A percentile compares a stretch with the other conserved stretches of the same genome.
phyloP scores from a whole-genome alignment of 768 basidiomycete species.

The Cystobasidium ongulense region DNA sequence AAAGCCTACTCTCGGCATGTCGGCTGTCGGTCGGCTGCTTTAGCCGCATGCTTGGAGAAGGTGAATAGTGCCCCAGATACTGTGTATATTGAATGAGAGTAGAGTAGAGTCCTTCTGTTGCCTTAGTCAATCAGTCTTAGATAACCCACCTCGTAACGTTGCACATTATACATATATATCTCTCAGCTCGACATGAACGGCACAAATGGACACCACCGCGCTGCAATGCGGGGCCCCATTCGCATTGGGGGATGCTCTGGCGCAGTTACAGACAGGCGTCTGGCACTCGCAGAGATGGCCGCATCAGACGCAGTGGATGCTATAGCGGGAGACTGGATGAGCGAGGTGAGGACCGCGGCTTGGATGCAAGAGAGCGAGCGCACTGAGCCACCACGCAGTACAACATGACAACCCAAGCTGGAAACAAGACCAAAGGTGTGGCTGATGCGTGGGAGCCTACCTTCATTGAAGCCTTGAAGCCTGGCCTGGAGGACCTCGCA shows the following conservation, averaged over 20 bases:
- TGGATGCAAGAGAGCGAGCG: not conserved
- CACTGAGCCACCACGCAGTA: not conserved
- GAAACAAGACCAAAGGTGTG: not conserved
- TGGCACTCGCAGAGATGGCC: not conserved
- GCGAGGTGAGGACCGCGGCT: not conserved
- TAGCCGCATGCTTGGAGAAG: no score
- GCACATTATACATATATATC: no score
- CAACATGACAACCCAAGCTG: not conserved
- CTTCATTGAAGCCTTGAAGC: conserved; percentile 5
- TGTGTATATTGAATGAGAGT: no score
- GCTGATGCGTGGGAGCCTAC: not conserved
- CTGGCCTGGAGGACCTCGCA: not conserved
- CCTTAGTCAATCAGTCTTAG: no score
- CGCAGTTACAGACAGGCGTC: not conserved
- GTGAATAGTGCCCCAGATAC: no score
- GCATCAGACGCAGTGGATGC: not conserved
- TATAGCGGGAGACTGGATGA: conserved; percentile 9
- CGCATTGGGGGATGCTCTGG: conserved; percentile 1
- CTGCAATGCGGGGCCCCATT: not conserved
- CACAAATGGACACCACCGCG: not conserved
- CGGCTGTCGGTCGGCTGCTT: no score
- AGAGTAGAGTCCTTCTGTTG: no score
- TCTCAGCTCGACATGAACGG: not conserved
- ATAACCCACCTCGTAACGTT: no score
- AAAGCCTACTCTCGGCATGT: no score